A percentile compares a stretch with the other conserved stretches of the same genome.
These are phyloP conservation scores for Populus hybrid DNA, from an alignment of 441 rosid species.

Conservation along the genomic window DNA sequence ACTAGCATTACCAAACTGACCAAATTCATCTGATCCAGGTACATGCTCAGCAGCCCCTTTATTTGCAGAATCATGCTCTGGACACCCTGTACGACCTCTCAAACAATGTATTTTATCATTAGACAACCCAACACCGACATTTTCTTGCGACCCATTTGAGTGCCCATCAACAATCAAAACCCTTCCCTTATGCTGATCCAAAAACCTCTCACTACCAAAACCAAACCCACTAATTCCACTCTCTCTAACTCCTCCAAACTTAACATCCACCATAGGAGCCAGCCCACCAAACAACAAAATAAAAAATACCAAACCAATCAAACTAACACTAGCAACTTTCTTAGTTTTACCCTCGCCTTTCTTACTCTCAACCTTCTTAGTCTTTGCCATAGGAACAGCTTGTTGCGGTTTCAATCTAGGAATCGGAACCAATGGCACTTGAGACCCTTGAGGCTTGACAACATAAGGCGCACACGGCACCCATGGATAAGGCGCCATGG, in stretches of 20 bases:
- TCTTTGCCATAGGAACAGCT: slow-evolving; percentile 35
- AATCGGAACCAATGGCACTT: slow-evolving; percentile 90
- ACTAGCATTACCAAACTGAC: slow-evolving; percentile 45
- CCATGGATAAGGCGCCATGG: slow-evolving; percentile 71
- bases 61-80: slow-evolving; percentile 24
- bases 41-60: slow-evolving; percentile 23
- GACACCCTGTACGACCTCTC: slow-evolving; percentile 33
- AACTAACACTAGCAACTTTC: slow-evolving; percentile 91
- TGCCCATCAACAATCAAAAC: slow-evolving; percentile 52
- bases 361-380: slow-evolving; percentile 21
- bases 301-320: slow-evolving; percentile 76
- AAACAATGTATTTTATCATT: slow-evolving; percentile 28
- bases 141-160: slow-evolving; percentile 44
- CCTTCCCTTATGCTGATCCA: slow-evolving; percentile 50
- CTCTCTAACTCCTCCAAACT: slow-evolving; percentile 47
- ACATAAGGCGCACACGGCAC: slow-evolving; percentile 80
- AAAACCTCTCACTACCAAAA: slow-evolving; percentile 38
- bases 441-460: slow-evolving; percentile 78
- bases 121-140: slow-evolving; percentile 30
- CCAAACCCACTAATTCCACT: slow-evolving; percentile 33
- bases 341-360: slow-evolving; percentile 56
- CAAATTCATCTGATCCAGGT: slow-evolving; percentile 25
- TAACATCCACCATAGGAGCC: slow-evolving; percentile 65
- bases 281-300: slow-evolving; percentile 75
- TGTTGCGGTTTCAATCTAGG: slow-evolving; percentile 80